Evolutionary conservation across 176 grass and related monocot species (phyloP).

Genomic region (Thinopyrum elongatum): DNA sequence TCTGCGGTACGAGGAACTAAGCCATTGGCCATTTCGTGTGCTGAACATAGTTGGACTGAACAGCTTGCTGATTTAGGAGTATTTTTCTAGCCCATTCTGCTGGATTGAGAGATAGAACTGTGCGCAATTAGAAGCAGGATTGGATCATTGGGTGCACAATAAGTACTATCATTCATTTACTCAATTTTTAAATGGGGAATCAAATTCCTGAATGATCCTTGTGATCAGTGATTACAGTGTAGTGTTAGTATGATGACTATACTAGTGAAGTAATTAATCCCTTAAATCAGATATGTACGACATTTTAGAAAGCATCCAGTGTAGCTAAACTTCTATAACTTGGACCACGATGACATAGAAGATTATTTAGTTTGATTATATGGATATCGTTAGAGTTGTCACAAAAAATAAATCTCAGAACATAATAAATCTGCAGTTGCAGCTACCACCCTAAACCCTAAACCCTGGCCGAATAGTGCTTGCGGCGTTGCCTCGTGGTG

Average conservation of each 20-base stretch:
- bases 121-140: neutral
- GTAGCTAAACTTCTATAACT: neutral
- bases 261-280: neutral
- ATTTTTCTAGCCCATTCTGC: neutral
- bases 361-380: neutral
- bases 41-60: neutral
- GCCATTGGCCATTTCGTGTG: constrained; percentile 1
- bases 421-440: neutral
- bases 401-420: neutral
- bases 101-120: neutral
- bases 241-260: neutral
- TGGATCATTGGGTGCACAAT: neutral
- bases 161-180: neutral
- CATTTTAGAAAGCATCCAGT: neutral
- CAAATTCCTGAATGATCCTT: neutral
- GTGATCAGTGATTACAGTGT: neutral
- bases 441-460: neutral
- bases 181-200: neutral
- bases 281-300: neutral
- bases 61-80: neutral
- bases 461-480: too few species aligned
- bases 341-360: neutral
- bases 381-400: neutral
- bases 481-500: too few species aligned
- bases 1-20: constrained; percentile 27